phyloP scores from a whole-genome alignment of 2,329 filamentous ascomycete genomes.

The Cordyceps tenuipes region DNA sequence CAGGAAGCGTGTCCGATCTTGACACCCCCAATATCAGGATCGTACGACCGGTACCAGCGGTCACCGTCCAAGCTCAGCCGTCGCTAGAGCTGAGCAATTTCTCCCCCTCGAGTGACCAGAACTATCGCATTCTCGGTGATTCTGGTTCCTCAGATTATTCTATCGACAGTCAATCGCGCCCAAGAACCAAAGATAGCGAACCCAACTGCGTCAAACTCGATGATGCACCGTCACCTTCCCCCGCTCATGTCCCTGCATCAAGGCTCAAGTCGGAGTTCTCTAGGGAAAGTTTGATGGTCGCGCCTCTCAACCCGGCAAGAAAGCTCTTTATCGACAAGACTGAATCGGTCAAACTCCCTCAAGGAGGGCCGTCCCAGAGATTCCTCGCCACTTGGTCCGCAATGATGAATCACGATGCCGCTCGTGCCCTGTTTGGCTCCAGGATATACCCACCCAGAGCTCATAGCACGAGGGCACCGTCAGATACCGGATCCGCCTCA shows the following conservation, averaged over 20 bases:
- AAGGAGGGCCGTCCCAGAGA: conserved; percentile 40
- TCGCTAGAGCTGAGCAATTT: conserved; percentile 2
- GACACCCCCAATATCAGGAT: not conserved
- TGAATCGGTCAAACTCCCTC: conserved; percentile 36
- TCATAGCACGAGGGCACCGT: not conserved
- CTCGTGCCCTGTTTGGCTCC: conserved; percentile 23
- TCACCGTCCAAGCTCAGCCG: not conserved
- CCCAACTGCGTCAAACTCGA: conserved; percentile 48
- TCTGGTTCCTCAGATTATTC: conserved; percentile 40
- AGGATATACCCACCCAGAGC: conserved; percentile 8
- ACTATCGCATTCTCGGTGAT: conserved; percentile 43
- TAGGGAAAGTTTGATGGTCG: conserved; percentile 51
- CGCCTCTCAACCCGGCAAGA: conserved; percentile 33
- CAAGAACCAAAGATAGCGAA: conserved; percentile 31
- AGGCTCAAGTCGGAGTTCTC: conserved; percentile 41
- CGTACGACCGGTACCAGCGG: not conserved
- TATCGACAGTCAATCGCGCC: conserved; percentile 26
- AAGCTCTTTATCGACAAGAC: conserved; percentile 26
- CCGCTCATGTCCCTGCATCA: conserved; percentile 25
- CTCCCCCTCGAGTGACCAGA: conserved; percentile 37
- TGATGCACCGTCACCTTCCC: conserved; percentile 33
- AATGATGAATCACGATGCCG: conserved; percentile 41
- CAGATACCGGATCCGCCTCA: not conserved
- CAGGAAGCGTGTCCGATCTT: not conserved
- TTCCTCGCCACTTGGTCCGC: conserved; percentile 50